Evolutionary conservation across 1,139 yeast genomes (phyloP).

Genomic region (Keqinozyma sinolaborantium): DNA sequence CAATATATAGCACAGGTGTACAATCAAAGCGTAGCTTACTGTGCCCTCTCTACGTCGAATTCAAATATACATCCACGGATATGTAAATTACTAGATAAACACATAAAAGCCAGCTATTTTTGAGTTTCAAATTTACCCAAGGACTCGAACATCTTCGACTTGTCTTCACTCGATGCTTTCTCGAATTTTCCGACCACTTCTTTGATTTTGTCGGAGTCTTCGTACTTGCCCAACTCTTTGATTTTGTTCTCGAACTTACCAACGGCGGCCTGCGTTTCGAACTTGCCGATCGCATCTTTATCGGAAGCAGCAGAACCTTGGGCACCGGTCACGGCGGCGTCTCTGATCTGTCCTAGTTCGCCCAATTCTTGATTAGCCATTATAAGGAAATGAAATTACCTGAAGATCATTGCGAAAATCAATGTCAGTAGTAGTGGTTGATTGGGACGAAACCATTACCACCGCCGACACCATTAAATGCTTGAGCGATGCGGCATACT

Average conservation of each 20-base stretch:
- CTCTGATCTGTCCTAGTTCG: constrained; percentile 19
- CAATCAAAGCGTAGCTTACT: too few relatives aligned
- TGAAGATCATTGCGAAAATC: constrained; percentile 1
- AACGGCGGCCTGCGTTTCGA: constrained; percentile 4
- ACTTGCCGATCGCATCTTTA: constrained; percentile 10
- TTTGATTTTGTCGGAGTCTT: constrained; percentile 7
- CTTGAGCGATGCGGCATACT: constrained; percentile 51
- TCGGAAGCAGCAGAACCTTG: constrained; percentile 2
- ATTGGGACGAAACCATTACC: constrained; percentile 76
- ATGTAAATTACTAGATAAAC: too few relatives aligned
- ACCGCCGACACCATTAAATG: constrained; percentile 50
- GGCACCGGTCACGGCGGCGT: constrained; percentile 3
- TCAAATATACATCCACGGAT: too few relatives aligned
- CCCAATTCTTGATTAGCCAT: constrained; percentile 16
- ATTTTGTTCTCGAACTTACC: neutral
- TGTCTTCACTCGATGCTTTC: constrained; percentile 4
- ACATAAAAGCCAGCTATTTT: too few relatives aligned
- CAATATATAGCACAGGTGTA: too few relatives aligned
- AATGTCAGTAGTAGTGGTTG: constrained; percentile 33
- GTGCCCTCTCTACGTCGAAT: too few relatives aligned
- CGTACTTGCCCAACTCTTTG: constrained; percentile 11
- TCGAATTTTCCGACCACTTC: constrained; percentile 1
- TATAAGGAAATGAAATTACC: neutral
- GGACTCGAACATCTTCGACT: constrained; percentile 5
- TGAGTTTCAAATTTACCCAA: constrained; percentile 7